These are phyloP conservation scores for Metschnikowia continentalis DNA, from an alignment of 805 yeast genomes.

Conservation along the genomic window DNA sequence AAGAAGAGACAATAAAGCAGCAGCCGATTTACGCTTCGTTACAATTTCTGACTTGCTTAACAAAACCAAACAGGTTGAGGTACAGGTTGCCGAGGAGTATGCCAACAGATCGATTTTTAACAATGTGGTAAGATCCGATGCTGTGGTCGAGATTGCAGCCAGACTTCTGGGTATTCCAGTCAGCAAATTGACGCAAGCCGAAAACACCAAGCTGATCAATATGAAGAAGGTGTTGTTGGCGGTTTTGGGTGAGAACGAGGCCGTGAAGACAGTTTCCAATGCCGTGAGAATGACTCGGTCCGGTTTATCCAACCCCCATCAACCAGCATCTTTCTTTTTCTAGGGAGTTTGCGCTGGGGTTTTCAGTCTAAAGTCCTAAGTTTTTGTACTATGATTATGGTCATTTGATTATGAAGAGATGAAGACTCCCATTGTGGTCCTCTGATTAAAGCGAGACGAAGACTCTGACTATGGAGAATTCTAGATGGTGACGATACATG, in stretches of 20 bases:
- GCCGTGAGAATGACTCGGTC: slow-evolving; percentile 86
- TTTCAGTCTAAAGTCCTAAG: too few relatives aligned
- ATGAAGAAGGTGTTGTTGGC: slow-evolving; percentile 83
- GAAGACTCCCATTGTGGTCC: too few relatives aligned
- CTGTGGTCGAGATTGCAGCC: slow-evolving; percentile 95
- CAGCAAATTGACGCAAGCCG: slow-evolving; percentile 88
- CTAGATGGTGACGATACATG: too few relatives aligned
- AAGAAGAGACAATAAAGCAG: slow-evolving; percentile 88
- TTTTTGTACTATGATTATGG: too few relatives aligned
- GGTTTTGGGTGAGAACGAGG: slow-evolving; percentile 94
- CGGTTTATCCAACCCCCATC: slow-evolving; percentile 53
- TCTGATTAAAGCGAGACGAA: too few relatives aligned
- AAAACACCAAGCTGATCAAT: slow-evolving; percentile 85
- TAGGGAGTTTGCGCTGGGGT: too few relatives aligned
- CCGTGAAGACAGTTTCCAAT: slow-evolving; percentile 93
- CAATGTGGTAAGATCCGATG: slow-evolving; percentile 85
- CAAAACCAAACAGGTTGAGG: slow-evolving; percentile 72
- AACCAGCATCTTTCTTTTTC: slow-evolving; percentile 73
- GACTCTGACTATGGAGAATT: too few relatives aligned
- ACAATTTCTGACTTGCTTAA: slow-evolving; percentile 90
- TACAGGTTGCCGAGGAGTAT: slow-evolving; percentile 23
- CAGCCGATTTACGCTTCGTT: slow-evolving; percentile 93
- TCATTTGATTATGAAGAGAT: too few relatives aligned
- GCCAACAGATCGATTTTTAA: slow-evolving; percentile 57
- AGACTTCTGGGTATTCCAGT: slow-evolving; percentile 97